These are phyloP conservation scores for Saccharomycopsis fibuligera DNA, from an alignment of 805 yeast species.

Conservation along the genomic window DNA sequence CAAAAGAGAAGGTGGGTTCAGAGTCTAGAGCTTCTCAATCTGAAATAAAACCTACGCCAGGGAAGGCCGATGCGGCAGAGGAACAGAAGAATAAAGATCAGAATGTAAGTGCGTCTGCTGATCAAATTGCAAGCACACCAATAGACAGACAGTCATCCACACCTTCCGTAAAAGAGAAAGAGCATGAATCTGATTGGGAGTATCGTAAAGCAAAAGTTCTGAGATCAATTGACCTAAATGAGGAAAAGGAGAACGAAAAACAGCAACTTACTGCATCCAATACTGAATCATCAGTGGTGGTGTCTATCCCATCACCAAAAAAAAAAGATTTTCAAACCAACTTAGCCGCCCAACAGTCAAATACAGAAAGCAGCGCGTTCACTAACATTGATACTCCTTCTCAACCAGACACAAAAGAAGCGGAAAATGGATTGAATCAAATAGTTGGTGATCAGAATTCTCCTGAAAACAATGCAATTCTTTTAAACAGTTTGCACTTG, in stretches of 20 bases:
- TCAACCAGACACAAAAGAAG: conserved; percentile 17
- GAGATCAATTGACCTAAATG: not conserved
- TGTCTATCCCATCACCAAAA: not conserved
- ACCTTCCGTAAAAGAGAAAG: no score
- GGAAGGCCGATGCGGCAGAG: no score
- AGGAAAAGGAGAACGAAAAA: not conserved
- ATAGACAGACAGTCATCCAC: no score
- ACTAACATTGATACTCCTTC: conserved; percentile 19
- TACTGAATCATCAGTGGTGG: conserved; percentile 4
- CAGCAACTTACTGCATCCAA: not conserved
- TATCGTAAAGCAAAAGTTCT: not conserved
- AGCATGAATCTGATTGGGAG: no score
- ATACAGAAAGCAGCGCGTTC: conserved; percentile 22
- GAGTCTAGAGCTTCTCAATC: no score
- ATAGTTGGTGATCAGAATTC: conserved; percentile 4
- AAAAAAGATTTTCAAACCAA: conserved; percentile 1
- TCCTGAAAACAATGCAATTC: conserved; percentile 1
- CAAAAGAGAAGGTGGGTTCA: no score
- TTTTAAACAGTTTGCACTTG: conserved; percentile 19
- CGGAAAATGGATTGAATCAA: conserved; percentile 17
- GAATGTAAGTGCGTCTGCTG: no score
- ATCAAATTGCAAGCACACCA: no score
- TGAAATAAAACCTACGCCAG: no score
- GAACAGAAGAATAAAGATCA: no score
- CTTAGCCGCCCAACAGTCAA: conserved; percentile 11